Base-by-base conservation (phyloP, 2,329 filamentous ascomycete genomes). In the Cladosporium oxysporum region DNA sequence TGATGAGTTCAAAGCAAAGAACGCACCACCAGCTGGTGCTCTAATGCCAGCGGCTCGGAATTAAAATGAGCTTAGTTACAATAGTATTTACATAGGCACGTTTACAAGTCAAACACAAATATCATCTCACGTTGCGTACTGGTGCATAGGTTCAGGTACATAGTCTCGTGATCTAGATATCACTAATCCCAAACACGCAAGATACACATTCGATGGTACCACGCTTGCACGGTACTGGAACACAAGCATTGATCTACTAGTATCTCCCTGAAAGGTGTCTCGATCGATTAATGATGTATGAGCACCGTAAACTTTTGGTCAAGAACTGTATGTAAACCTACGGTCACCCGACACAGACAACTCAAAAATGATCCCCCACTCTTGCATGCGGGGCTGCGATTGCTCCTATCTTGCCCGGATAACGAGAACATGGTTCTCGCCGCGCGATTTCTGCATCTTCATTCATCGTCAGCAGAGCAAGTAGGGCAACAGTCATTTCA, bases 1-100 rank as follows among this genome's bases (percentile, higher is more conserved):
- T 23, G 88, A 91, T 72, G 87, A 91, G 31, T 91, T 91, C 75
- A 91, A 91, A 80, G 83, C 79, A 68, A 87, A 84, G 75, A 89
- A 88, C 66, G 74, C 76, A 3, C 82, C 85, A 0, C 81, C 85
- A 0, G 73, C 79, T 58, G 87, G 84, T 0, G 87, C 87, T 1
- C 74, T 87, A 70, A 83, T 89, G 83, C 87, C 87, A 0, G 84
- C 85, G 6, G 75, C 77, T 0, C 72, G 76, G 0, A 84, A 41
- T 5, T 41, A 16, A 41, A 41, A 41, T n/a, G 37, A 16, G 14
- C 6, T 26, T 26, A 26, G 23, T 26, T 26, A 26, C 23, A 26
- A 26, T 41, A 7, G 14, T 16, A 41, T 18, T 41, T 41, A 41
- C 37, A 18, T 41, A 41, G 5, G 16, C 16, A 41, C 33, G 16